These are phyloP conservation scores for Candida lessepsii DNA, from an alignment of 805 yeast genomes.

Conservation along the genomic window DNA sequence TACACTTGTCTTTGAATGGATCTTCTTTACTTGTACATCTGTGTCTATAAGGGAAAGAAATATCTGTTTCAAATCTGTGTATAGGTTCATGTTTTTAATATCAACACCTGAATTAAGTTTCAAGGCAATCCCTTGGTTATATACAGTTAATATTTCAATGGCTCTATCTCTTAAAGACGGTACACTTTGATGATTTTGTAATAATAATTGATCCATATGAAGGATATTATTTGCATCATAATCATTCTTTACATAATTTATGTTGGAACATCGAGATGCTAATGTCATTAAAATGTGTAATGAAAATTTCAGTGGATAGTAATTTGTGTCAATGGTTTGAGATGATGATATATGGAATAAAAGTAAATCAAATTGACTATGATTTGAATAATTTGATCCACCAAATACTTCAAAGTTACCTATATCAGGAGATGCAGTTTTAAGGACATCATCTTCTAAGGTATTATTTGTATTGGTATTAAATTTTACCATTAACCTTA, in stretches of 20 bases:
- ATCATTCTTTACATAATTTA: constrained; percentile 22
- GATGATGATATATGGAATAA: constrained; percentile 5
- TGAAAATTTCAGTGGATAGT: constrained; percentile 1
- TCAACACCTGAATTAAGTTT: not conserved
- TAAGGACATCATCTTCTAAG: constrained; percentile 7
- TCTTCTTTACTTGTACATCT: not conserved
- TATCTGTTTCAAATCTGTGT: not conserved
- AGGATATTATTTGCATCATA: not conserved
- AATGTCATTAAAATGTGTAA: constrained; percentile 28
- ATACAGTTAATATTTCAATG: not conserved
- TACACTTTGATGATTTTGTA: constrained; percentile 1
- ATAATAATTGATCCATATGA: constrained; percentile 5
- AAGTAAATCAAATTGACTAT: constrained; percentile 12
- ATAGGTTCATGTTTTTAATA: not conserved
- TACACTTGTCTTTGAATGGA: not conserved
- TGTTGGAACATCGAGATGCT: constrained; percentile 25
- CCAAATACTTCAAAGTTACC: constrained; percentile 7
- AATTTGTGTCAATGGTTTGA: not conserved
- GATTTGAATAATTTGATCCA: constrained; percentile 6
- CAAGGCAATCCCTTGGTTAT: not conserved
- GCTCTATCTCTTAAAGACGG: constrained; percentile 10
- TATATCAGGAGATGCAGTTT: constrained; percentile 2
- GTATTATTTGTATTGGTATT: too few species aligned
- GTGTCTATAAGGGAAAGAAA: not conserved
- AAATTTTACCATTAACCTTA: not conserved